Conservation (phyloP, 257 asterid species). For the Agastache rugosa region DNA sequence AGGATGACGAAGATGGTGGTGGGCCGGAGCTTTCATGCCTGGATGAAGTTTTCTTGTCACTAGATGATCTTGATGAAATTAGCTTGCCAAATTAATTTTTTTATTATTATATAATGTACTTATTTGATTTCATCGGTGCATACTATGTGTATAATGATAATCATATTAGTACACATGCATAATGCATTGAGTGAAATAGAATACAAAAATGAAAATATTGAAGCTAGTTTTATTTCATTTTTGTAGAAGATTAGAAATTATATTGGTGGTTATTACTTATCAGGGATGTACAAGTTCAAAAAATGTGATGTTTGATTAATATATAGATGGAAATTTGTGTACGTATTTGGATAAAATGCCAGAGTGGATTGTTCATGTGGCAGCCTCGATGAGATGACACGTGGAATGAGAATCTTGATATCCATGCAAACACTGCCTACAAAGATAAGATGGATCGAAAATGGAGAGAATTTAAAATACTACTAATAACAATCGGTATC, state of each 20-base stretch:
- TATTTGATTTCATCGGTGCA: not conserved
- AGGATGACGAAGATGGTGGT: constrained; percentile 53
- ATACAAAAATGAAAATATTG: not conserved
- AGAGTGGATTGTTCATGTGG: constrained; percentile 11
- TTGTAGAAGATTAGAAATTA: constrained; percentile 25
- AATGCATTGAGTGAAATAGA: not conserved
- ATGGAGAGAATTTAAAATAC: not conserved
- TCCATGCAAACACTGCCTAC: constrained; percentile 16
- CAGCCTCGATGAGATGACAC: constrained; percentile 22
- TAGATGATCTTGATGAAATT: constrained; percentile 85
- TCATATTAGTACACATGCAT: not conserved
- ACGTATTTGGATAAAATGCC: constrained; percentile 23
- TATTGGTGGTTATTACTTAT: constrained; percentile 16
- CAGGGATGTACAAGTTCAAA: constrained; percentile 1
- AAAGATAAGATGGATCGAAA: constrained; percentile 18
- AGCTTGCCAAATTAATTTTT: constrained; percentile 58
- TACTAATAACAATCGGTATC: too few species aligned
- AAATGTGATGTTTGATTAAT: constrained; percentile 18
- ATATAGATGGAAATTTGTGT: not conserved
- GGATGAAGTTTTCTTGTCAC: constrained; percentile 88
- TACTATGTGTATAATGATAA: not conserved
- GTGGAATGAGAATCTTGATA: constrained; percentile 23
- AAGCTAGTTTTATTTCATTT: not conserved
- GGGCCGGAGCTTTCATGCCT: constrained; percentile 84
- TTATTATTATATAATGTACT: not conserved